These are phyloP conservation scores for Corymbia calophylla DNA, from an alignment of 441 rosid genomes.

Conservation along the genomic window DNA sequence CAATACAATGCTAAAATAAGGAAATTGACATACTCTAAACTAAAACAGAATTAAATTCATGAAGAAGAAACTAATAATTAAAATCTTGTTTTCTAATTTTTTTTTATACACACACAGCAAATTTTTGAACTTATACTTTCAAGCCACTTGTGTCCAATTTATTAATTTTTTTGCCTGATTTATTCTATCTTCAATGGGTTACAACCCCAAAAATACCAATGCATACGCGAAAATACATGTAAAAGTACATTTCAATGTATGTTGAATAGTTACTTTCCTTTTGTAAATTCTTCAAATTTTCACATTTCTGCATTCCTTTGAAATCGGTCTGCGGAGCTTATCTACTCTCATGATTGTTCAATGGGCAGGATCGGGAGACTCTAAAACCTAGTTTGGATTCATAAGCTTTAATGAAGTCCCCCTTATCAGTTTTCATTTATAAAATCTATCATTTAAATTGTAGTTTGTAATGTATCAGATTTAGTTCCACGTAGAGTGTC, in stretches of 20 bases:
- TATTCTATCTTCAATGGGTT: not conserved
- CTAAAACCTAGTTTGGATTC: not conserved
- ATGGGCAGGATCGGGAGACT: too few relatives aligned
- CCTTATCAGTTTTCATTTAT: not conserved
- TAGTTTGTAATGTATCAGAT: not conserved
- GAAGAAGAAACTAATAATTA: not conserved
- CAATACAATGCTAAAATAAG: too few relatives aligned
- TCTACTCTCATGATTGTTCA: not conserved
- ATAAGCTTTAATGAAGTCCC: not conserved
- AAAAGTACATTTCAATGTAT: not conserved
- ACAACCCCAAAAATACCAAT: not conserved
- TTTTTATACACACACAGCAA: not conserved
- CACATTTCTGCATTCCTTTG: not conserved
- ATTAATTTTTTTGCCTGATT: not conserved
- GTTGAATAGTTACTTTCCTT: not conserved
- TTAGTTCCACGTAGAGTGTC: not conserved
- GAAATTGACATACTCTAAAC: accelerated
- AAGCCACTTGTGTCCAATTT: not conserved
- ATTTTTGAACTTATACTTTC: not conserved
- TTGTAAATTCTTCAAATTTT: not conserved
- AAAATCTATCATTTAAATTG: not conserved
- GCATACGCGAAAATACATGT: not conserved
- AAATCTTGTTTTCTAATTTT: not conserved
- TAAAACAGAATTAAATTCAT: not conserved
- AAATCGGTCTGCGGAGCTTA: accelerated